Evolutionary conservation across 768 basidiomycete genomes (phyloP).

Genomic region (Rhodocollybia butyracea): DNA sequence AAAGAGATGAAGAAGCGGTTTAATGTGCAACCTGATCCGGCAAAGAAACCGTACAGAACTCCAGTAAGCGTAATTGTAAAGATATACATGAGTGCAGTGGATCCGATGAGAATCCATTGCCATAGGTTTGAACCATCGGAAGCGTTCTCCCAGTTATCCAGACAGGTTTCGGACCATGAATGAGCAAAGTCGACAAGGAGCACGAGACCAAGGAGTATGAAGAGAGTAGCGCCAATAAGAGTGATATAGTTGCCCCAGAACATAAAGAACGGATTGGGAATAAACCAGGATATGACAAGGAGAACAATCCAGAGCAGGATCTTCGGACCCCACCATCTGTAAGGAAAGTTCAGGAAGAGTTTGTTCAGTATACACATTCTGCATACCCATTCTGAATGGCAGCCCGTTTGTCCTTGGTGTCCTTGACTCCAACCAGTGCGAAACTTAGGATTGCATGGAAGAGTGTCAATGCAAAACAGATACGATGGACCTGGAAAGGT

Average conservation of each 20-base stretch:
- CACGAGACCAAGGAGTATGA: constrained; percentile 96
- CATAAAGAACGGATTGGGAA: constrained; percentile 91
- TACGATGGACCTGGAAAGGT: constrained; percentile 73
- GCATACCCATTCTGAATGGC: constrained; percentile 93
- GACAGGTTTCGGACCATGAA: constrained; percentile 95
- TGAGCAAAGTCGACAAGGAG: constrained; percentile 98
- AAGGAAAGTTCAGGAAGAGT: neutral
- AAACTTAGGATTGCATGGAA: constrained; percentile 83
- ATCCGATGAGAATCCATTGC: constrained; percentile 95
- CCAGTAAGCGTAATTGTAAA: constrained; percentile 83
- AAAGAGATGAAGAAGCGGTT: constrained; percentile 98
- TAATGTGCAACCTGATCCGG: constrained; percentile 78
- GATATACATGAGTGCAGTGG: constrained; percentile 86
- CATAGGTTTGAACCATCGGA: constrained; percentile 74
- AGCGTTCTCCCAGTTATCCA: constrained; percentile 91
- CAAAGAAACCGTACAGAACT: constrained; percentile 90
- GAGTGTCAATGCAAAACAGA: constrained; percentile 91
- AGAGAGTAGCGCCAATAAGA: constrained; percentile 87
- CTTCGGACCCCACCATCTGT: constrained; percentile 99
- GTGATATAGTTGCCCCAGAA: constrained; percentile 96
- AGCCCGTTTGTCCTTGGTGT: constrained; percentile 90
- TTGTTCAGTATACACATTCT: constrained; percentile 1
- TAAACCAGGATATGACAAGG: constrained; percentile 82
- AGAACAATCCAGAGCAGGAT: constrained; percentile 86
- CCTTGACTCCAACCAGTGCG: constrained; percentile 79